A percentile compares a stretch with the other conserved stretches of the same genome.
Evolutionary conservation across 176 grass and related monocot species (phyloP).

Genomic region (Rhynchospora pubera): DNA sequence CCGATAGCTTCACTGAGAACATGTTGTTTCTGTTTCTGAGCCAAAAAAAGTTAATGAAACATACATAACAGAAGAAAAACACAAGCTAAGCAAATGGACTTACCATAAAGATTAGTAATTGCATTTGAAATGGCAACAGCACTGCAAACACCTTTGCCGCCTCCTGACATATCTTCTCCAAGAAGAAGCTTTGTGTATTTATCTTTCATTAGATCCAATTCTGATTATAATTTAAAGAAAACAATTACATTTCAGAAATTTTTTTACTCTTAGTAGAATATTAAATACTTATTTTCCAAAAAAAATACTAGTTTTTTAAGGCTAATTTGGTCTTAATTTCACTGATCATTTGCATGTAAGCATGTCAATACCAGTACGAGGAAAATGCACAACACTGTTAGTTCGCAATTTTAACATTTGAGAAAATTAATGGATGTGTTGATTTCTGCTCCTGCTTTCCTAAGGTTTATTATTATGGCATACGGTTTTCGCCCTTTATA

Average conservation of each 20-base stretch:
- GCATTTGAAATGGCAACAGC: slow-evolving; percentile 85
- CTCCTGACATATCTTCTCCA: slow-evolving; percentile 93
- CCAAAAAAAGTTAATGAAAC: not conserved
- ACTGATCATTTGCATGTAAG: not conserved
- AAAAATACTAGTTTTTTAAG: not conserved
- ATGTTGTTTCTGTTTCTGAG: too few relatives aligned
- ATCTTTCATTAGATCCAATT: slow-evolving; percentile 93
- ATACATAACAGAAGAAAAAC: not conserved
- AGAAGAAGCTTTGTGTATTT: slow-evolving; percentile 90
- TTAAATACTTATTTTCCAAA: not conserved
- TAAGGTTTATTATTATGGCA: not conserved
- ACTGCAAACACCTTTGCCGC: slow-evolving; percentile 78
- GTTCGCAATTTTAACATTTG: not conserved
- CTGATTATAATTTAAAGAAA: slow-evolving; percentile 28
- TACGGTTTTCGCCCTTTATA: not conserved
- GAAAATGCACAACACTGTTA: not conserved
- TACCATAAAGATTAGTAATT: slow-evolving; percentile 96
- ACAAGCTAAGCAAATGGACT: not conserved
- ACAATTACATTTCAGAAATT: not conserved
- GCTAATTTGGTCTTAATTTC: not conserved
- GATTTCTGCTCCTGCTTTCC: not conserved
- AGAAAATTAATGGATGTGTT: not conserved
- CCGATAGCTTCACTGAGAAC: too few relatives aligned
- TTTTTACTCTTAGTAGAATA: not conserved
- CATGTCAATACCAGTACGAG: not conserved